Percentiles rank a stretch among this genome's conserved stretches.
Evolutionary conservation across 306 rosid genomes (phyloP).

Genomic region (Biancaea sappan): DNA sequence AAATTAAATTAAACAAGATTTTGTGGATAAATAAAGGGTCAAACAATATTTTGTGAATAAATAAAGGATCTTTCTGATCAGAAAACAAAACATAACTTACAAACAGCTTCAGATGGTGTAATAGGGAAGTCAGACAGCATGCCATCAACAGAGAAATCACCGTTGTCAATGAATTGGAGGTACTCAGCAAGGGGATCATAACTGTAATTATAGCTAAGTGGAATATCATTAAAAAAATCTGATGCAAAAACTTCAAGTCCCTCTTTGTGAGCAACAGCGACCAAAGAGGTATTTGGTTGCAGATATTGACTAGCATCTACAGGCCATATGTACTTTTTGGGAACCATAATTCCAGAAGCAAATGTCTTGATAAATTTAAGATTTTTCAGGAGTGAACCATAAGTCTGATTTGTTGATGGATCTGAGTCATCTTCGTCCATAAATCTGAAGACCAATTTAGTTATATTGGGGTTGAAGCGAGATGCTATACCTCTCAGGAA

Average conservation of each 20-base stretch:
- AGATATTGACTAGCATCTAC: constrained; percentile 45
- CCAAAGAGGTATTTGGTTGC: constrained; percentile 63
- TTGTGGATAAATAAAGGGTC: no score
- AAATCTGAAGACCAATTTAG: constrained; percentile 71
- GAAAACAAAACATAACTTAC: constrained; percentile 44
- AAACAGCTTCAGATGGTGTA: constrained; percentile 65
- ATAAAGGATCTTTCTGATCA: constrained; percentile 2
- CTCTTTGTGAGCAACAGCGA: constrained; percentile 69
- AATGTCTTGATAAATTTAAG: constrained; percentile 69
- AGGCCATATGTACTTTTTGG: constrained; percentile 81
- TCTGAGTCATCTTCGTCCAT: constrained; percentile 46
- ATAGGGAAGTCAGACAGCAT: constrained; percentile 76
- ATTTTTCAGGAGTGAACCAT: constrained; percentile 57
- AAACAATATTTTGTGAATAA: constrained; percentile 1
- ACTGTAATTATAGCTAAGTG: constrained; percentile 65
- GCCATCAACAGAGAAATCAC: constrained; percentile 77
- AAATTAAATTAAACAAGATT: constrained; percentile 1
- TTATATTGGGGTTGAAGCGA: constrained; percentile 46
- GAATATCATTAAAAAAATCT: constrained; percentile 58
- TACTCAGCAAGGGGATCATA: constrained; percentile 76
- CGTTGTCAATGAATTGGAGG: constrained; percentile 71
- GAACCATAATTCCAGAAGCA: constrained; percentile 86
- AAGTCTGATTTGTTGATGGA: constrained; percentile 67
- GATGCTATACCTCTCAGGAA: constrained; percentile 59
- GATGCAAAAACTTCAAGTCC: constrained; percentile 73